These are phyloP conservation scores for Kodamaea derodonti DNA, from an alignment of 1,139 yeast species.

Conservation along the genomic window DNA sequence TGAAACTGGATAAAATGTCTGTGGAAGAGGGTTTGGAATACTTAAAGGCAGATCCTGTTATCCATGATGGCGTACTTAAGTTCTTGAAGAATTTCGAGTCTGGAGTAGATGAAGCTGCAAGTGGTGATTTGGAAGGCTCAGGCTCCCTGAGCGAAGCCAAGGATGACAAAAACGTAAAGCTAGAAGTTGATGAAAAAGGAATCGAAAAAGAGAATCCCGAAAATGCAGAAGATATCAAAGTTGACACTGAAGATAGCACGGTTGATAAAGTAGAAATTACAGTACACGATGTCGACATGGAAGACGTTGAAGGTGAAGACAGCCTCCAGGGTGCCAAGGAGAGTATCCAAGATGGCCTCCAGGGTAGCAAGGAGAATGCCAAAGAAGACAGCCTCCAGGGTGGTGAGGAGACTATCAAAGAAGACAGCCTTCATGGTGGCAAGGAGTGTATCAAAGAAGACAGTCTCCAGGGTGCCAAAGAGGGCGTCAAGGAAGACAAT, in stretches of 20 bases:
- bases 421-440: no score
- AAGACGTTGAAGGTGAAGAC: background rate
- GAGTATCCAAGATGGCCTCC: background rate
- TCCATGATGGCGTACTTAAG: constrained; percentile 8
- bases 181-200: background rate
- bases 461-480: background rate
- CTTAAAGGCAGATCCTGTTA: constrained; percentile 34
- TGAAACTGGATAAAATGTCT: constrained; percentile 30
- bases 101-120: constrained; percentile 1
- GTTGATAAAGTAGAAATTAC: background rate
- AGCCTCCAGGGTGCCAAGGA: background rate
- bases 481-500: background rate
- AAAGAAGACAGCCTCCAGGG: background rate
- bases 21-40: constrained; percentile 33
- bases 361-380: background rate
- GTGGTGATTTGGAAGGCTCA: background rate
- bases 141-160: background rate
- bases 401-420: background rate
- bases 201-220: background rate
- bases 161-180: background rate
- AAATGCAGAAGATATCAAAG: background rate
- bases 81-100: no score
- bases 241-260: background rate
- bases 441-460: background rate
- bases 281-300: background rate